phyloP scores from a whole-genome alignment of 306 rosid genomes.

The Vigna nakashimae region DNA sequence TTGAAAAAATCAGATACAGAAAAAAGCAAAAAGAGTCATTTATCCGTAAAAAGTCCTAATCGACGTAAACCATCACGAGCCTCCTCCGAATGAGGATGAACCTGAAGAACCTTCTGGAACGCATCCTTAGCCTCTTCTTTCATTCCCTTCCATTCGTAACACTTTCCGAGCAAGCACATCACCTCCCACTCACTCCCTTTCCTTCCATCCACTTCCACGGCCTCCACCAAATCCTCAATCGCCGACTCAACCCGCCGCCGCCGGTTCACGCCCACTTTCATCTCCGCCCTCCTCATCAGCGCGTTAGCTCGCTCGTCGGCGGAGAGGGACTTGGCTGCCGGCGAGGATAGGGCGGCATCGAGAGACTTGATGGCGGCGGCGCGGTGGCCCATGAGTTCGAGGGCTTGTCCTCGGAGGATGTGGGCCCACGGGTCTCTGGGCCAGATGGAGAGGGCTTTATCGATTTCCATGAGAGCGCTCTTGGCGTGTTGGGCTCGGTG shows the following conservation, averaged over 20 bases:
- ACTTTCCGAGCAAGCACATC: slow-evolving; percentile 64
- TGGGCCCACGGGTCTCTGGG: slow-evolving; percentile 65
- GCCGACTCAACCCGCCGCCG: slow-evolving; percentile 72
- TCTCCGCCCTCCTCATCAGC: slow-evolving; percentile 62
- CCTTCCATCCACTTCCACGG: slow-evolving; percentile 43
- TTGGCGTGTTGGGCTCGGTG: slow-evolving; percentile 61
- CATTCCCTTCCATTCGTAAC: slow-evolving; percentile 72
- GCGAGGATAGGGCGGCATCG: slow-evolving; percentile 56
- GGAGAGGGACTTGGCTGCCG: slow-evolving; percentile 53
- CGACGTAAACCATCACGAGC: slow-evolving; percentile 55
- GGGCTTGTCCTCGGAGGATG: slow-evolving; percentile 60
- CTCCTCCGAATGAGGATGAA: slow-evolving; percentile 50
- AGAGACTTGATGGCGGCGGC: slow-evolving; percentile 58
- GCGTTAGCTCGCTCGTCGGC: slow-evolving; percentile 52
- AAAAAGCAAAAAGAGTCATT: no score
- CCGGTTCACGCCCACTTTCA: slow-evolving; percentile 60
- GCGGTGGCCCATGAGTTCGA: slow-evolving; percentile 52
- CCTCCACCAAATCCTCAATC: slow-evolving; percentile 60
- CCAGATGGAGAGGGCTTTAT: slow-evolving; percentile 56
- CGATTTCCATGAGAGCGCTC: slow-evolving; percentile 57
- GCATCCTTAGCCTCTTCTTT: slow-evolving; percentile 54
- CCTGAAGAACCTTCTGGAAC: slow-evolving; percentile 48
- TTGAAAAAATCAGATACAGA: no score
- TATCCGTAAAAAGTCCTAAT: slow-evolving; percentile 8
- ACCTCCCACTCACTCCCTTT: slow-evolving; percentile 33